Percentiles rank a stretch among this genome's conserved stretches.
These are phyloP conservation scores for Homolaphlyctis polyrhiza DNA, from an alignment of 371 early-diverging fungal genomes.

Conservation along the genomic window DNA sequence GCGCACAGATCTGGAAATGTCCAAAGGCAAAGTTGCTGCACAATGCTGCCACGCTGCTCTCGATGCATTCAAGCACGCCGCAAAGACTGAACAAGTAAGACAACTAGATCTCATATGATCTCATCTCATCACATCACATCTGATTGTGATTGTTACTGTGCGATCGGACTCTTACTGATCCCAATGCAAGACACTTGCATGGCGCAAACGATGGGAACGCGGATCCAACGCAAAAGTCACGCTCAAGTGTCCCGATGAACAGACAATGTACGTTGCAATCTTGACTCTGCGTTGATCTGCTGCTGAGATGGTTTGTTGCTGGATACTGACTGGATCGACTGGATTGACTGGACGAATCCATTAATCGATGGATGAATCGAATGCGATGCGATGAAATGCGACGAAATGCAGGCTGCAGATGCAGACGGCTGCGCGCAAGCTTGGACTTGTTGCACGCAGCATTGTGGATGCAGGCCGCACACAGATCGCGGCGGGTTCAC, in stretches of 20 bases:
- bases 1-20: conserved; percentile 90
- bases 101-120: conserved; percentile 4
- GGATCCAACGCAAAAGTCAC: conserved; percentile 86
- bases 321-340: neutral
- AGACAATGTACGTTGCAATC: conserved; percentile 53
- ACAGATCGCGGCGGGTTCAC: conserved; percentile 93
- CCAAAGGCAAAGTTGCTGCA: conserved; percentile 93
- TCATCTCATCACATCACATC: neutral
- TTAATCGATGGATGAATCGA: no score
- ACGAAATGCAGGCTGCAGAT: conserved; percentile 54
- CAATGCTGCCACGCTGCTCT: conserved; percentile 94
- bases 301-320: no score
- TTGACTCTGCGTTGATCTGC: no score
- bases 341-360: neutral
- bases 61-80: conserved; percentile 28
- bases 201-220: conserved; percentile 62
- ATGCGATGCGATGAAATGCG: neutral
- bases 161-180: neutral
- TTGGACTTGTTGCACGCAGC: conserved; percentile 71
- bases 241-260: conserved; percentile 70
- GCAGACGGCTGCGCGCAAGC: conserved; percentile 60
- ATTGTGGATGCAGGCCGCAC: conserved; percentile 97
- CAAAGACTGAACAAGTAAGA: neutral
- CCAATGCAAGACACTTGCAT: neutral
- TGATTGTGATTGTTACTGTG: conserved; percentile 19